Percentiles rank a stretch among this genome's conserved stretches.
These are phyloP conservation scores for Colletotrichum tropicale DNA, from an alignment of 2,329 filamentous ascomycete genomes.

Conservation along the genomic window DNA sequence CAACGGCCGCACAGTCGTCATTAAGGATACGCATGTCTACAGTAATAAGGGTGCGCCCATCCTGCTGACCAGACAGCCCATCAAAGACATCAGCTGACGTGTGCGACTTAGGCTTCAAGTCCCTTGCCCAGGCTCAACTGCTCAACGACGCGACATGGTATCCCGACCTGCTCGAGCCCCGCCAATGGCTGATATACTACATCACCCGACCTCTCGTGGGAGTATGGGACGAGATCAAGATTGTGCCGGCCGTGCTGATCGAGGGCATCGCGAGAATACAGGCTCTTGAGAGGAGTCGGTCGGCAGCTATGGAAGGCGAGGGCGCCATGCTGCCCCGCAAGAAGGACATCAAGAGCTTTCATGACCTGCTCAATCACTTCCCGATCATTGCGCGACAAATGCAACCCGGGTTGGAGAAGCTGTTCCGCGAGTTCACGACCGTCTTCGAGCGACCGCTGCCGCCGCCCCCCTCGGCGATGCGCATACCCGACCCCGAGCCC, in stretches of 20 bases:
- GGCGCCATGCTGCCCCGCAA: constrained; percentile 65
- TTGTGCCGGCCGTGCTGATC: constrained; percentile 68
- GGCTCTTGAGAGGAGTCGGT: constrained; percentile 39
- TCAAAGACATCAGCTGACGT: neutral
- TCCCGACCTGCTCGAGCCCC: constrained; percentile 83
- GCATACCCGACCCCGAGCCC: constrained; percentile 63
- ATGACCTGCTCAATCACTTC: constrained; percentile 87
- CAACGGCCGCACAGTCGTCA: constrained; percentile 90
- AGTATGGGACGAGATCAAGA: constrained; percentile 76
- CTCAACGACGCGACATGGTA: constrained; percentile 87
- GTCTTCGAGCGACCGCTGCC: constrained; percentile 87
- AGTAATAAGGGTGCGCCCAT: constrained; percentile 83
- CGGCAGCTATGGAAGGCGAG: constrained; percentile 43
- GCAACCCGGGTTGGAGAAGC: constrained; percentile 86
- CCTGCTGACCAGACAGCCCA: neutral
- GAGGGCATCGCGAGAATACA: constrained; percentile 45
- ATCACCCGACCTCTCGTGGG: constrained; percentile 90
- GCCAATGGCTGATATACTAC: constrained; percentile 96
- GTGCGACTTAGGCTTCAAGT: constrained; percentile 76
- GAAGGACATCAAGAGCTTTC: constrained; percentile 90
- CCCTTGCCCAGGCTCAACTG: constrained; percentile 85
- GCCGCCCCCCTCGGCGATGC: constrained; percentile 67
- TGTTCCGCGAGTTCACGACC: constrained; percentile 87
- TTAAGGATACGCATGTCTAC: constrained; percentile 92
- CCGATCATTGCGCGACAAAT: constrained; percentile 96